Evolutionary conservation across 306 rosid species (phyloP).

Genomic region (Cucumis cinereus): DNA sequence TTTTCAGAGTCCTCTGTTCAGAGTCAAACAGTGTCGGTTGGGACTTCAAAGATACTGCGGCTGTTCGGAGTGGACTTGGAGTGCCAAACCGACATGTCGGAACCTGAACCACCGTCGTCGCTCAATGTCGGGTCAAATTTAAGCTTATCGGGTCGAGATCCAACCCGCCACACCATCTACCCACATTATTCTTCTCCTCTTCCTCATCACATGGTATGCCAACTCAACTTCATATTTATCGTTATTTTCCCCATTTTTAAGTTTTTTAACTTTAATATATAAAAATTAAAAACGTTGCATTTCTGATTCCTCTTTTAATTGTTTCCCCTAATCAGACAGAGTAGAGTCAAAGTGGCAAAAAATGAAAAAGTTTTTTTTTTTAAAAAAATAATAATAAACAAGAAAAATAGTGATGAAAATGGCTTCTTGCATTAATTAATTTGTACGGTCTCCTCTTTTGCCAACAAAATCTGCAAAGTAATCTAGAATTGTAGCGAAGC

Average conservation of each 20-base stretch:
- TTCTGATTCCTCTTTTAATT: not conserved
- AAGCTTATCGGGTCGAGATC: constrained; percentile 31
- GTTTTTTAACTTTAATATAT: too few species aligned
- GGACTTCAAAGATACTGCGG: constrained; percentile 67
- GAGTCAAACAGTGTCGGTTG: constrained; percentile 32
- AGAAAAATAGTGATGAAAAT: not conserved
- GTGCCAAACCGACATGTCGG: constrained; percentile 40
- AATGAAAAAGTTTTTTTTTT: not conserved
- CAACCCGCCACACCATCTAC: constrained; percentile 18
- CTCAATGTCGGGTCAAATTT: constrained; percentile 31
- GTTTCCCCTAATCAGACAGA: constrained; percentile 32
- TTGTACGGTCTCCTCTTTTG: constrained; percentile 6
- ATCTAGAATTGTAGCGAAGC: not conserved
- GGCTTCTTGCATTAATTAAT: not conserved
- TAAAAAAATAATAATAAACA: not conserved
- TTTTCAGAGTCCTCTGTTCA: constrained; percentile 28
- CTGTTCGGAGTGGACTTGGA: constrained; percentile 89
- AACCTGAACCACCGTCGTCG: constrained; percentile 34
- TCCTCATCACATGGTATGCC: constrained; percentile 52
- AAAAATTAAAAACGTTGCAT: not conserved
- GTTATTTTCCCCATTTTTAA: not conserved
- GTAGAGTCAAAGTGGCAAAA: not conserved
- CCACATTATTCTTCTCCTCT: constrained; percentile 21
- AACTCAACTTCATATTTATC: constrained; percentile 1
- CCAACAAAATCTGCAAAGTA: not conserved